Base-by-base conservation (phyloP, 2,329 filamentous ascomycete genomes). In the Claviceps cyperi region DNA sequence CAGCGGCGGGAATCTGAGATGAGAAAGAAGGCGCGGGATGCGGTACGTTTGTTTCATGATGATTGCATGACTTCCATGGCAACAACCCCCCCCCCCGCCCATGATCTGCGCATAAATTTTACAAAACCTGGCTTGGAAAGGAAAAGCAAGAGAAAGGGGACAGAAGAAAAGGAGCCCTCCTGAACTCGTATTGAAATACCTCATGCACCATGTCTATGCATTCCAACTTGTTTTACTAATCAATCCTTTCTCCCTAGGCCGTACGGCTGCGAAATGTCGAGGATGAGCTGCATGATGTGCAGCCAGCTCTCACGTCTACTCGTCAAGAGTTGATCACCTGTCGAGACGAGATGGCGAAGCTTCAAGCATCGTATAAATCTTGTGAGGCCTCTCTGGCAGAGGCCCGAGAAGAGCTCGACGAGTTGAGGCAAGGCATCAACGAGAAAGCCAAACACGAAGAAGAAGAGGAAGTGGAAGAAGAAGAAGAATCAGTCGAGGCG, bases 21-120 rank as follows among this genome's bases (percentile, higher is more conserved):
- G 67, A 77, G 92, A 56, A 87, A 84, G 63, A 97, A 94, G 68
- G 85, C 89, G 49, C 79, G 92, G 54, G 92, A 98, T 66, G 75
- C 84, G 59, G 85, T 89, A 74, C 68, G 81, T 69, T 24, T 41
- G 3, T 14, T 9, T 11, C 17, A 13, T 13, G 40, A 21, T 15
- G 5, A 47, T 19, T 43, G 28, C 9, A 32, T 32, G 28, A 11
- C 4, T 11, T 32, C 0, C 11, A 32, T 32, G 9, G 3, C 9
- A 11, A 4, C 9, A 11, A 11, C 4, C 9, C 3, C 9, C 28
- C 9, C 28, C 9, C 9, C 28, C 28, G 11, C 28, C 9, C 28
- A 11, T 11, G 28, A 32, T 32, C 28, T 32, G 9, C 9, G 28
- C 28, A 32, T 32, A 4, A 9, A 32, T 32, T 32, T 32, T 1